A percentile compares a stretch with the other conserved stretches of the same genome.
Conservation (phyloP, 495 filamentous ascomycete genomes). For the Penicillium diatomitis region DNA sequence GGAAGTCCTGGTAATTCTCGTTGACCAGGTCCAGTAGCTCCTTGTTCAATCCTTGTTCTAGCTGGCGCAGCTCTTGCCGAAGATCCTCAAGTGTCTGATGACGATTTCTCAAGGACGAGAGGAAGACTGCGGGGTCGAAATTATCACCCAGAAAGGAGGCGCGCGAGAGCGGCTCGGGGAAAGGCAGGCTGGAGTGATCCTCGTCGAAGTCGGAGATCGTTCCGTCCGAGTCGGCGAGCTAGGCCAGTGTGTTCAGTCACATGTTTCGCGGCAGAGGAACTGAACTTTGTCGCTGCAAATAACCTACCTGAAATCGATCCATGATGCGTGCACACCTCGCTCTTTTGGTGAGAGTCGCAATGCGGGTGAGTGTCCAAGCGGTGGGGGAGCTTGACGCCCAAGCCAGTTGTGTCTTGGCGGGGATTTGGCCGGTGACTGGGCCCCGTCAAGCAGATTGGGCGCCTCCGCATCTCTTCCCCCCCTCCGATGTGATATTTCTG, state of each 20-base stretch:
- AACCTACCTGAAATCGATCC: slow-evolving; percentile 19
- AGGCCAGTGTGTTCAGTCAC: background rate
- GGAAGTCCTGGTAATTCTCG: slow-evolving; percentile 81
- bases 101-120: slow-evolving; percentile 71
- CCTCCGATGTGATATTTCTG: background rate
- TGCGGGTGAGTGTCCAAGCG: slow-evolving; percentile 1
- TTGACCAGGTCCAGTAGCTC: slow-evolving; percentile 93
- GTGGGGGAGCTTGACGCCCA: slow-evolving; percentile 9
- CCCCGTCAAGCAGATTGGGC: too few relatives aligned
- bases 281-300: background rate
- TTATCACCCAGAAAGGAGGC: slow-evolving; percentile 64
- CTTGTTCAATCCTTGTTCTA: slow-evolving; percentile 62
- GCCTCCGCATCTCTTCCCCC: background rate
- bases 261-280: background rate
- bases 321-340: slow-evolving; percentile 8
- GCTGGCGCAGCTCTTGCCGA: slow-evolving; percentile 69
- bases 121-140: slow-evolving; percentile 76
- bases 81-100: slow-evolving; percentile 96
- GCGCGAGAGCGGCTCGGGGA: slow-evolving; percentile 72
- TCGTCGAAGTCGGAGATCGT: slow-evolving; percentile 48
- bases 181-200: slow-evolving; percentile 64
- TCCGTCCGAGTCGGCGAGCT: slow-evolving; percentile 45
- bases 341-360: background rate
- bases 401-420: slow-evolving; percentile 18
- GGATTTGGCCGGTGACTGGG: slow-evolving; percentile 3